Evolutionary conservation across 2,329 filamentous ascomycete genomes (phyloP), one percentile per base, ranked within the genome.

Genomic region (Delphinella strobiligena): DNA sequence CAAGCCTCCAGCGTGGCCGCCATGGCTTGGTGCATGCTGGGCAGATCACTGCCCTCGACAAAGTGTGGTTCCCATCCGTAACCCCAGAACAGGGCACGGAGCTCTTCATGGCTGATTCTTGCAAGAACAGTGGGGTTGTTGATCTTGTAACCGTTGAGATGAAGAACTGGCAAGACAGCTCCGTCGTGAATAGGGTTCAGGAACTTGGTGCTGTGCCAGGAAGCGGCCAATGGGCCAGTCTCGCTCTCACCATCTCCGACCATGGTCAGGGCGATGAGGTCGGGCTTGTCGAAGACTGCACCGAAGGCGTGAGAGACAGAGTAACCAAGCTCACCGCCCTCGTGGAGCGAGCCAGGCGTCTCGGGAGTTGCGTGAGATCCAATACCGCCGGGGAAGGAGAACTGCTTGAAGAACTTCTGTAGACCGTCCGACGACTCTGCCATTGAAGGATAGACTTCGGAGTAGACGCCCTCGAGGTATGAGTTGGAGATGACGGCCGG

Each of bases 61-160:
- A 87, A 85, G 60, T 85, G 86, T 7, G 82, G 82, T 36, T 77
- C 74, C 77, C 80, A 88, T 48, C 82, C 82, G 51, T 86, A 87
- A 19, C 82, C 82, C 31, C 73, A 47, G 59, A 88, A 82, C 14
- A 88, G 66, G 17, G 69, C 64, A 49, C 76, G 71, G 4, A 88
- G 67, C 60, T 88, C 82, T 45, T 81, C 74, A 55, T 86, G 80
- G 32, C 74, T 74, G 53, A 88, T 80, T 48, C 82, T 75, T 11
- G 82, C 76, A 12, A 87, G 71, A 0, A 88, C 54, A 4, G 78
- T 87, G 7, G 80, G 80, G 59, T 85, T 84, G 66, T 84, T 83
- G 66, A 87, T 87, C 67, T 88, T 88, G 70, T 87, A 88, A 34
- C 82, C 82, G 51, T 88, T 88, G 24, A 88, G 67, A 57, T 88